phyloP scores from a whole-genome alignment of 805 yeast species.

The Teunomyces tritomae region DNA sequence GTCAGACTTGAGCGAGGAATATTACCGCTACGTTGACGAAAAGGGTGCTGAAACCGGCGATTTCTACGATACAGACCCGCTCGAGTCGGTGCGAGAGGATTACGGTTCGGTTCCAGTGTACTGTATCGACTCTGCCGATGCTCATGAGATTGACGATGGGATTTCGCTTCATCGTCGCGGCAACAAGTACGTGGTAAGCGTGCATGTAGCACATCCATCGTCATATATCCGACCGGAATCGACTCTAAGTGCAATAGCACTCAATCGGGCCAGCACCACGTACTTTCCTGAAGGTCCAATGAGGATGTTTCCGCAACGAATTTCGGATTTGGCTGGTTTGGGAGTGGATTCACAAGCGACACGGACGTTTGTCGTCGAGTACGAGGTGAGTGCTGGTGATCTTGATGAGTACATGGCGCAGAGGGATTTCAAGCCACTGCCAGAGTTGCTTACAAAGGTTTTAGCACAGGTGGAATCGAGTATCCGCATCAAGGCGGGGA shows the following conservation, averaged over 20 bases:
- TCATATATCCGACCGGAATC: conserved; percentile 51
- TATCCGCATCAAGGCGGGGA: conserved; percentile 21
- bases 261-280: conserved; percentile 58
- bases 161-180: conserved; percentile 51
- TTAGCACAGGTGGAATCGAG: conserved; percentile 14
- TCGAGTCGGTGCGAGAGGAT: conserved; percentile 31
- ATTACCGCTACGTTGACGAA: conserved; percentile 31
- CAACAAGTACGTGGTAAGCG: conserved; percentile 44
- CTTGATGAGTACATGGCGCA: conserved; percentile 18
- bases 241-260: conserved; percentile 53
- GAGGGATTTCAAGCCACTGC: conserved; percentile 5
- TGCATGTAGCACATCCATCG: conserved; percentile 88
- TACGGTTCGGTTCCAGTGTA: conserved; percentile 54
- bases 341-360: conserved; percentile 42
- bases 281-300: conserved; percentile 67
- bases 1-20: conserved; percentile 43
- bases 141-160: conserved; percentile 95
- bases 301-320: conserved; percentile 67
- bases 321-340: conserved; percentile 52
- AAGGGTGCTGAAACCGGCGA: conserved; percentile 10
- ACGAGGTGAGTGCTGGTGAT: conserved; percentile 15
- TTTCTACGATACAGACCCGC: conserved; percentile 30
- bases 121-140: conserved; percentile 78
- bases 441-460: not conserved
- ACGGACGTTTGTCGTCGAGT: conserved; percentile 43